Evolutionary conservation across 345 rosid species (phyloP).

Genomic region (Iberis pinnata): DNA sequence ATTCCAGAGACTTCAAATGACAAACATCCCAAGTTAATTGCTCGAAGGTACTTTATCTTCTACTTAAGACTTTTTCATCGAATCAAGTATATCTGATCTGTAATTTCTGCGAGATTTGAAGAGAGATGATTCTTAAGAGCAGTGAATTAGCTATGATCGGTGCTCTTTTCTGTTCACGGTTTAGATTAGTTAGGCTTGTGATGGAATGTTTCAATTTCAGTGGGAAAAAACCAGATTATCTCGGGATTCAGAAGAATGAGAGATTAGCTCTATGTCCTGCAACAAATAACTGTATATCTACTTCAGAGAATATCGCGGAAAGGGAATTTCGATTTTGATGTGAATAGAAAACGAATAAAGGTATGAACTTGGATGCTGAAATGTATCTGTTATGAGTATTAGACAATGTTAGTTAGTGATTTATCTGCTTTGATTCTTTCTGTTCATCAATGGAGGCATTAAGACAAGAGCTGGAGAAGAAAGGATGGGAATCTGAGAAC

Average conservation of each 20-base stretch:
- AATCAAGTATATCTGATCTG: neutral
- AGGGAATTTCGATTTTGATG: constrained; percentile 79
- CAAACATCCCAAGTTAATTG: constrained; percentile 29
- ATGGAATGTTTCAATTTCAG: constrained; percentile 33
- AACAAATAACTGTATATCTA: constrained; percentile 73
- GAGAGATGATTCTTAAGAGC: constrained; percentile 75
- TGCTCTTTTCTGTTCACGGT: constrained; percentile 74
- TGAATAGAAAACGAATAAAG: constrained; percentile 72
- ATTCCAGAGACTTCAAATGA: constrained; percentile 31
- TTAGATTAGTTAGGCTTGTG: no score
- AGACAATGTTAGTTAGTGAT: no score
- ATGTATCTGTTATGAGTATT: no score
- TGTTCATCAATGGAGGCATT: constrained; percentile 40
- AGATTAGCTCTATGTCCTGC: constrained; percentile 79
- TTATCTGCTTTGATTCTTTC: neutral
- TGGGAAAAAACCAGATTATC: constrained; percentile 72
- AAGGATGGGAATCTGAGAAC: constrained; percentile 66
- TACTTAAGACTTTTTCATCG: neutral
- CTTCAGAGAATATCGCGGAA: constrained; percentile 62
- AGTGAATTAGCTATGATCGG: constrained; percentile 76
- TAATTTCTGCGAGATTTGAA: constrained; percentile 24
- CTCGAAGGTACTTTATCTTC: constrained; percentile 50
- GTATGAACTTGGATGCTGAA: constrained; percentile 17
- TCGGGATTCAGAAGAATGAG: constrained; percentile 76
- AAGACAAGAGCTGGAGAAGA: constrained; percentile 59